These are phyloP conservation scores for Russula dissimulans DNA, from an alignment of 768 basidiomycete species.

Conservation along the genomic window DNA sequence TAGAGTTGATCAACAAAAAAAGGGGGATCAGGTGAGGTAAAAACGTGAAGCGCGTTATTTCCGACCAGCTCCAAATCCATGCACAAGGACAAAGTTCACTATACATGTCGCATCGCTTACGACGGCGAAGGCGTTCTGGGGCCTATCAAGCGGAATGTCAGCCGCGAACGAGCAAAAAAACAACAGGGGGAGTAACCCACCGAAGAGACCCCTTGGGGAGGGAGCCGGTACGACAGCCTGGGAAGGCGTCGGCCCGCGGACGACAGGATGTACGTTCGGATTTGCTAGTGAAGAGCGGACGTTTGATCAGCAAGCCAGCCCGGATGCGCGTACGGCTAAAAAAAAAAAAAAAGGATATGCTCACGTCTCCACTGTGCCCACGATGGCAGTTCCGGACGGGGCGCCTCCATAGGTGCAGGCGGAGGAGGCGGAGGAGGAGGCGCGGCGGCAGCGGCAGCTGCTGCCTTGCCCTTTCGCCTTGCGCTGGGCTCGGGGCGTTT, in stretches of 20 bases:
- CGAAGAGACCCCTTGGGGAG: slow-evolving; percentile 58
- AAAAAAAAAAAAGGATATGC: slow-evolving; percentile 20
- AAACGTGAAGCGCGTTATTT: not conserved
- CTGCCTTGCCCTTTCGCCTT: slow-evolving; percentile 30
- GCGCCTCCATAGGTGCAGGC: slow-evolving; percentile 22
- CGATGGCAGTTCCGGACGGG: slow-evolving; percentile 52
- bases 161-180: not conserved
- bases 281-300: slow-evolving; percentile 39
- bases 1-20: not conserved
- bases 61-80: not conserved
- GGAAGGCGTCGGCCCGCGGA: slow-evolving; percentile 31
- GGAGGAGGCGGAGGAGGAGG: slow-evolving; percentile 34
- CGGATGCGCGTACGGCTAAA: no score
- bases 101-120: slow-evolving; percentile 2
- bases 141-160: slow-evolving; percentile 14
- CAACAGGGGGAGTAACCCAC: slow-evolving; percentile 28
- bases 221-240: slow-evolving; percentile 30
- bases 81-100: not conserved
- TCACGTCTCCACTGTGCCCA: slow-evolving; percentile 84
- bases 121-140: slow-evolving; percentile 27
- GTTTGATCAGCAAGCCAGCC: no score
- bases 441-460: slow-evolving; percentile 30
- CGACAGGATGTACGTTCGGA: slow-evolving; percentile 46
- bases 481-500: slow-evolving; percentile 37
- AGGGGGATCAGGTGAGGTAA: not conserved